Base-by-base conservation (phyloP, 805 yeast species). In the Cyberlindnera bimundalis region DNA sequence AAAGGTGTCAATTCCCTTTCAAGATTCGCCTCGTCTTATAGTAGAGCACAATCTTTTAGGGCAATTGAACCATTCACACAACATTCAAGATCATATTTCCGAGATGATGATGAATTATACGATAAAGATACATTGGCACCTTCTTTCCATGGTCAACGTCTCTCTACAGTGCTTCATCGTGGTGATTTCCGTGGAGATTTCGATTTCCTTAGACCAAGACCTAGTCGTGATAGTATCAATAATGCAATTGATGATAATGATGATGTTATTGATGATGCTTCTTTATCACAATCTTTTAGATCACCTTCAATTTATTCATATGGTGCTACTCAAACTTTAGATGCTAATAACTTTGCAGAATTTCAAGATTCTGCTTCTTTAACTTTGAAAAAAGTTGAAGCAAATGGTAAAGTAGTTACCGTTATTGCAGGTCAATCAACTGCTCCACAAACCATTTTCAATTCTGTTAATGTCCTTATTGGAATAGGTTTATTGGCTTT, bases 341-440 rank as follows among this genome's bases (percentile, higher is more conserved):
- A 60, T 20, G 64, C 64, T 6, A 70, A 76, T 8, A 70, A 76
- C 4, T 68, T 74, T 42, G 63, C 76, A 4, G 73, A 73, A 35
- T 54, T 71, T n/a, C 61, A 65, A 6, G 71, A 69, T 35, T 55
- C 78, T 1, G 73, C 76, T 21, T 78, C 79, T 10, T 58, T 81
- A 39, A 70, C 74, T 35, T 59, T 81, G 42, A 76, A 76, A 52
- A 76, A 75, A 54, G 76, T 85, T 17, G 93, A 85, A 56, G 83
- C 80, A 41, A 80, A 81, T 49, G 95, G 95, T 6, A 76, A 78
- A 42, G 66, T 80, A 4, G 73, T 83, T 30, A 81, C 90, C 3
- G 78, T 84, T 45, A 65, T 83, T 36, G 84, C 83, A 2, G 95
- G 96, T 29, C 88, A 84, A 59, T 84, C 95, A 4, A 85, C 93